Evolutionary conservation across 495 filamentous ascomycete genomes (phyloP).

Genomic region (Viridothelium virens): DNA sequence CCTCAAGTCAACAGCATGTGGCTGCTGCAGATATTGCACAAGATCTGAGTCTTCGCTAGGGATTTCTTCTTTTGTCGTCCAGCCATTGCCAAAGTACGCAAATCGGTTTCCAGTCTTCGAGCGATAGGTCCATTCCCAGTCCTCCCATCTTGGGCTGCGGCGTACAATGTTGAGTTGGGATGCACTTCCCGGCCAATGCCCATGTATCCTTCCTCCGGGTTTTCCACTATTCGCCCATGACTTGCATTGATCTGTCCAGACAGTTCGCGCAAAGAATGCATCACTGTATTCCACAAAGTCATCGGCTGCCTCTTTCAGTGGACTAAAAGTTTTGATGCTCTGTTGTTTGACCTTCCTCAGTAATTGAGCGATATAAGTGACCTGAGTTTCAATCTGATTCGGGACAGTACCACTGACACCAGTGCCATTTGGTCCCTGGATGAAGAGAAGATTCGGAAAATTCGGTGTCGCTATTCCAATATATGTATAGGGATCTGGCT

Average conservation of each 20-base stretch:
- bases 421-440: constrained; percentile 44
- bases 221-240: constrained; percentile 63
- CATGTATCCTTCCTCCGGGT: constrained; percentile 51
- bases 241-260: constrained; percentile 55
- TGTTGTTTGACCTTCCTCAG: constrained; percentile 56
- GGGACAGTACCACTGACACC: constrained; percentile 47
- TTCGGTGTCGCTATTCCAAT: constrained; percentile 53
- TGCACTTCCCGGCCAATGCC: constrained; percentile 59
- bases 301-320: constrained; percentile 48
- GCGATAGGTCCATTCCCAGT: constrained; percentile 58
- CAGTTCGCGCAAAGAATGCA: constrained; percentile 53
- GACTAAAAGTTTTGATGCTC: constrained; percentile 52
- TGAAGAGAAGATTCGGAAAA: constrained; percentile 58
- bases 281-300: constrained; percentile 57
- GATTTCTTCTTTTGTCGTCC: constrained; percentile 39
- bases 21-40: constrained; percentile 44
- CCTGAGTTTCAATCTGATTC: constrained; percentile 48
- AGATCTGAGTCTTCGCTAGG: constrained; percentile 34
- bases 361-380: constrained; percentile 55
- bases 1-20: not conserved
- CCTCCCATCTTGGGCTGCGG: constrained; percentile 60
- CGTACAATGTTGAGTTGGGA: constrained; percentile 49
- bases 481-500: constrained; percentile 52
- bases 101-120: constrained; percentile 46
- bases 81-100: constrained; percentile 52